Conservation (phyloP, 495 filamentous ascomycete species). For the Penicillium cataractarum region DNA sequence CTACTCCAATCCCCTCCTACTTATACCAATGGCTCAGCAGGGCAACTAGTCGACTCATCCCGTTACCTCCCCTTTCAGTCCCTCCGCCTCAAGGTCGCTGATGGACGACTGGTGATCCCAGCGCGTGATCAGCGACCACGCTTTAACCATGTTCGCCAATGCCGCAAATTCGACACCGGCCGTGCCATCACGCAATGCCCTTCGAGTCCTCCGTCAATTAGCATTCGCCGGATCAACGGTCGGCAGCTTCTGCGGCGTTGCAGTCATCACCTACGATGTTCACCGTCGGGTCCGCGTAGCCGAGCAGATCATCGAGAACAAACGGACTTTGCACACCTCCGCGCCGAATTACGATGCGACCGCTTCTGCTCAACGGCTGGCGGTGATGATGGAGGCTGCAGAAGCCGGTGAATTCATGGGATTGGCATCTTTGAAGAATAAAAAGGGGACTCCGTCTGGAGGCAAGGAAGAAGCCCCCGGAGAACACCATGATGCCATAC, state of each 20-base stretch:
- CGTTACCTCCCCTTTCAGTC: background rate
- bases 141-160: conserved; percentile 38
- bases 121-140: conserved; percentile 36
- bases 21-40: background rate
- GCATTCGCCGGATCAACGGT: conserved; percentile 48
- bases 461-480: background rate
- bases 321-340: conserved; percentile 47
- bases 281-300: conserved; percentile 46
- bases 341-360: conserved; percentile 51
- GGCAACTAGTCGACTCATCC: background rate
- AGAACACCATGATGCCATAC: background rate
- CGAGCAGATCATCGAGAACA: conserved; percentile 49
- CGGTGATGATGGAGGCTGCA: conserved; percentile 47
- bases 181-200: conserved; percentile 50
- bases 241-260: conserved; percentile 45
- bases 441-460: background rate
- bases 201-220: conserved; percentile 48
- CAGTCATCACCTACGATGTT: conserved; percentile 47
- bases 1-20: background rate
- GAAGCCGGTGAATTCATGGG: conserved; percentile 48
- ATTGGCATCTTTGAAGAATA: conserved; percentile 41
- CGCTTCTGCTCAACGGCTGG: conserved; percentile 41
- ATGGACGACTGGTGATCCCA: conserved; percentile 28
- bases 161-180: conserved; percentile 34
- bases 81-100: conserved; percentile 8